A percentile compares a stretch with the other conserved stretches of the same genome.
These are phyloP conservation scores for Boechera retrofracta DNA, from an alignment of 345 rosid genomes.

Conservation along the genomic window DNA sequence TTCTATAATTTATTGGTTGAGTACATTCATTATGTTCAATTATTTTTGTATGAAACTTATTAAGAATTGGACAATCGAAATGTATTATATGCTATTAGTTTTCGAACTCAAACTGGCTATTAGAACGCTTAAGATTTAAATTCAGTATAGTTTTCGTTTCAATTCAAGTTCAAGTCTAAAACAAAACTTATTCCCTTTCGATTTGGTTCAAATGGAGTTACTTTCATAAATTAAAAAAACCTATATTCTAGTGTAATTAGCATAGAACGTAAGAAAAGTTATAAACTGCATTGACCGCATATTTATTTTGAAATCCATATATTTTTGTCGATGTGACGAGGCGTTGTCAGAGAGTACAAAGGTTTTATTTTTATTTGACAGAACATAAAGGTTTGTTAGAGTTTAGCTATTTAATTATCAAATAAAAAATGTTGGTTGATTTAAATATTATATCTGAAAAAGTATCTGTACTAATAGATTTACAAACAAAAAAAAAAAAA, in stretches of 20 bases:
- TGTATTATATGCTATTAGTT: not conserved
- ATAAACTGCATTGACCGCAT: constrained; percentile 24
- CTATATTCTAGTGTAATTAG: not conserved
- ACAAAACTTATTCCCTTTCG: not conserved
- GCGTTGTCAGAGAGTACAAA: constrained; percentile 27
- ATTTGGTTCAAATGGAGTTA: not conserved
- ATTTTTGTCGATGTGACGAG: constrained; percentile 17
- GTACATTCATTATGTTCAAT: not conserved
- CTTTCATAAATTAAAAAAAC: not conserved
- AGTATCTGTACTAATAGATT: not conserved
- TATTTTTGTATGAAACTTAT: not conserved
- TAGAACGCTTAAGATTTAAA: too few relatives aligned
- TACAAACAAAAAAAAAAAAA: not conserved
- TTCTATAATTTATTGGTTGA: not conserved
- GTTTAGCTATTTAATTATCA: constrained; percentile 15
- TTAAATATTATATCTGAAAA: constrained; percentile 6
- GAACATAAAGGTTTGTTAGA: constrained; percentile 14
- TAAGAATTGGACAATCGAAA: not conserved
- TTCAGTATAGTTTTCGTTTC: too few relatives aligned
- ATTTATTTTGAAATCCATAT: constrained; percentile 5
- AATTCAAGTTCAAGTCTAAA: too few relatives aligned
- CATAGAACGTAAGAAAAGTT: not conserved
- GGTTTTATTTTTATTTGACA: not conserved
- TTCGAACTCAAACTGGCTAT: not conserved
- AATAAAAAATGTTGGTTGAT: not conserved